Evolutionary conservation across 192 early-diverging fungal species (phyloP).

Genomic region (Entophlyctis helioformis): DNA sequence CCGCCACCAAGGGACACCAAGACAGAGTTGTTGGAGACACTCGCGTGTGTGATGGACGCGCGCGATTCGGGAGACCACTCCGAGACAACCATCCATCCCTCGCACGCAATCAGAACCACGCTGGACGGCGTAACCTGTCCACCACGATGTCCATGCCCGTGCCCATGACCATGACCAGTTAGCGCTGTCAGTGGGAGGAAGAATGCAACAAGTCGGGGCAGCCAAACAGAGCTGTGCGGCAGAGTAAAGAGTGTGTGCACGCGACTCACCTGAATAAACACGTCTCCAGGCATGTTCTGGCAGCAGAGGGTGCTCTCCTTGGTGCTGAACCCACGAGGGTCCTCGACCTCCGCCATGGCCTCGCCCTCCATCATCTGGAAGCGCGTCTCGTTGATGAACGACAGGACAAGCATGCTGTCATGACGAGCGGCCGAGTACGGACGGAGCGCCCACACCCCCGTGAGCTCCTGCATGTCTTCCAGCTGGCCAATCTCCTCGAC

Average conservation of each 20-base stretch:
- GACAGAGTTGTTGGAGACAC: conserved; percentile 37
- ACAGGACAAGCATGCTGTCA: conserved; percentile 42
- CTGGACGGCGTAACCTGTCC: conserved; percentile 26
- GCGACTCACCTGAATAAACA: conserved; percentile 49
- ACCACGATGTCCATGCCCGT: too few relatives aligned
- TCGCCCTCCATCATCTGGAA: conserved; percentile 35
- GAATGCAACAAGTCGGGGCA: too few relatives aligned
- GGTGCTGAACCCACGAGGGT: conserved; percentile 2
- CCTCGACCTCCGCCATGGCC: conserved; percentile 27
- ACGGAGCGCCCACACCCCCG: conserved; percentile 59
- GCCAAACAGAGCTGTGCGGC: too few relatives aligned
- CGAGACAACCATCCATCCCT: conserved; percentile 11
- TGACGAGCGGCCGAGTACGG: background rate
- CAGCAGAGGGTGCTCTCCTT: conserved; percentile 8
- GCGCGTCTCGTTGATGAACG: conserved; percentile 51
- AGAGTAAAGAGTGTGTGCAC: too few relatives aligned
- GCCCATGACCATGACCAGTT: too few relatives aligned
- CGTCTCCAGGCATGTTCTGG: conserved; percentile 26
- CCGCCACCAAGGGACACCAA: conserved; percentile 43
- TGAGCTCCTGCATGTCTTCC: conserved; percentile 51
- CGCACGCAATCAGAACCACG: conserved; percentile 10
- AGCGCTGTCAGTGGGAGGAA: too few relatives aligned
- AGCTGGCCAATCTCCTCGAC: conserved; percentile 52
- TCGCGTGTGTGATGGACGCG: conserved; percentile 42
- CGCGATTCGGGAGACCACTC: conserved; percentile 38